Percentiles rank a stretch among this genome's conserved stretches.
These are phyloP conservation scores for Aspergillus novoparasiticus DNA, from an alignment of 2,329 filamentous ascomycete genomes.

Conservation along the genomic window DNA sequence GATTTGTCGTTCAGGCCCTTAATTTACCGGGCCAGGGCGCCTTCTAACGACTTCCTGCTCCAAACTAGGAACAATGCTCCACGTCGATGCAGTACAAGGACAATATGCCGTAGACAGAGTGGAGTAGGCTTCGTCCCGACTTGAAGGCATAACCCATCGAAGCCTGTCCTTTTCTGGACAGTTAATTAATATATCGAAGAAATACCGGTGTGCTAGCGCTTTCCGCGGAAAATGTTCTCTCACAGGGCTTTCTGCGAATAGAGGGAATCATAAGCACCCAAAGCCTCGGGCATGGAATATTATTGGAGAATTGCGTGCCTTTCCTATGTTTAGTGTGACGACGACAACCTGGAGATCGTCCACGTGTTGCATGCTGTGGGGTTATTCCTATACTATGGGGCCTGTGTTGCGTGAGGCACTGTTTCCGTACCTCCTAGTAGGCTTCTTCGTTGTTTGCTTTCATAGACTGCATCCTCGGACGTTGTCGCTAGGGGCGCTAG, in stretches of 20 bases:
- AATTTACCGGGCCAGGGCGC: slow-evolving; percentile 1
- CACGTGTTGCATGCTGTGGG: slow-evolving; percentile 5
- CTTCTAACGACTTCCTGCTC: slow-evolving; percentile 8
- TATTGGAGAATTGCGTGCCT: not conserved
- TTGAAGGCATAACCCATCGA: not conserved
- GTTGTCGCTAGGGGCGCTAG: not conserved
- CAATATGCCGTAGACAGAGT: not conserved
- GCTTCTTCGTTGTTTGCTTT: slow-evolving; percentile 6
- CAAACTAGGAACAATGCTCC: slow-evolving; percentile 7
- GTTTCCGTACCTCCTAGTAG: not conserved
- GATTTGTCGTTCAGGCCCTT: not conserved
- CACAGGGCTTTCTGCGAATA: not conserved
- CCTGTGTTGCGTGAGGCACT: not conserved
- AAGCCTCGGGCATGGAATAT: not conserved
- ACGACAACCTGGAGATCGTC: slow-evolving; percentile 1
- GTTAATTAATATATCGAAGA: not conserved
- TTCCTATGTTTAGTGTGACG: not conserved
- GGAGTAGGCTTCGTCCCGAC: not conserved
- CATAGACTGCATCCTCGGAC: not conserved
- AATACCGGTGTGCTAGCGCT: slow-evolving; percentile 6
- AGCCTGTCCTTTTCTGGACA: slow-evolving; percentile 13
- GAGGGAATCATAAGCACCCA: not conserved
- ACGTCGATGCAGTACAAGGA: slow-evolving; percentile 13
- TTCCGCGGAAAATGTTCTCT: slow-evolving; percentile 1
- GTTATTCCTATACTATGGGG: not conserved